Percentiles rank a stretch among this genome's conserved stretches.
These are phyloP conservation scores for Geopyxis carbonaria DNA, from an alignment of 495 filamentous ascomycete species.

Conservation along the genomic window DNA sequence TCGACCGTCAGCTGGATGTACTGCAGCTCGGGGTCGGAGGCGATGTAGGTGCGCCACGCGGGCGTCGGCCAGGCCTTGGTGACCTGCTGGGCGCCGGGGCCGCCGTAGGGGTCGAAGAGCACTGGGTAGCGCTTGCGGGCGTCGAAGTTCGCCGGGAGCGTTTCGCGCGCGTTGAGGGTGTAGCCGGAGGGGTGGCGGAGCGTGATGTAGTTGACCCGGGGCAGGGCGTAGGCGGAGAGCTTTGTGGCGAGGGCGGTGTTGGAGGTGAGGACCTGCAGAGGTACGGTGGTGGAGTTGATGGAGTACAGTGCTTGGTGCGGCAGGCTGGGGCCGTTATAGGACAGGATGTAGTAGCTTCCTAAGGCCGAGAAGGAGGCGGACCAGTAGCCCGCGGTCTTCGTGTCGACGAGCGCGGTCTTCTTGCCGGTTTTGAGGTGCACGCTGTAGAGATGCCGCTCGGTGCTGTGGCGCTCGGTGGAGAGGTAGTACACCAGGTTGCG, in stretches of 20 bases:
- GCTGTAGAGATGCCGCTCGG: slow-evolving; percentile 39
- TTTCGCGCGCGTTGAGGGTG: slow-evolving; percentile 33
- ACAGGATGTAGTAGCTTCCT: slow-evolving; percentile 39
- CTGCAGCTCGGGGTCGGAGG: slow-evolving; percentile 40
- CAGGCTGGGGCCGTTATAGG: slow-evolving; percentile 38
- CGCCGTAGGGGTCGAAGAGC: slow-evolving; percentile 39
- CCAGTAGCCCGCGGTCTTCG: slow-evolving; percentile 33
- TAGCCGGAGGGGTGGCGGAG: slow-evolving; percentile 33
- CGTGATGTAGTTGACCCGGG: slow-evolving; percentile 33
- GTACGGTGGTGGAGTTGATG: slow-evolving; percentile 29
- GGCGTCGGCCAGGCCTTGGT: slow-evolving; percentile 30
- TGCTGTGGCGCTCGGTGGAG: slow-evolving; percentile 37
- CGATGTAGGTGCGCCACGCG: slow-evolving; percentile 36
- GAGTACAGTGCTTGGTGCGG: slow-evolving; percentile 40
- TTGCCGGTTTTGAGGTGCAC: slow-evolving; percentile 31
- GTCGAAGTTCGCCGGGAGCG: slow-evolving; percentile 35
- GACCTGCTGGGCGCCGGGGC: slow-evolving; percentile 36
- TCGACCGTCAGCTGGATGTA: slow-evolving; percentile 41
- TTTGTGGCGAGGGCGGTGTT: slow-evolving; percentile 32
- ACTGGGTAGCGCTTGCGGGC: slow-evolving; percentile 38
- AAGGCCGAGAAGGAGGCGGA: slow-evolving; percentile 36
- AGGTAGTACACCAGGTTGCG: slow-evolving; percentile 37
- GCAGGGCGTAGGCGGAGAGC: slow-evolving; percentile 34
- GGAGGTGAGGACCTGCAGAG: slow-evolving; percentile 33
- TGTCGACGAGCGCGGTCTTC: slow-evolving; percentile 34